Conservation (phyloP, 2,329 filamentous ascomycete species). For the Microcyclospora pomicola region DNA sequence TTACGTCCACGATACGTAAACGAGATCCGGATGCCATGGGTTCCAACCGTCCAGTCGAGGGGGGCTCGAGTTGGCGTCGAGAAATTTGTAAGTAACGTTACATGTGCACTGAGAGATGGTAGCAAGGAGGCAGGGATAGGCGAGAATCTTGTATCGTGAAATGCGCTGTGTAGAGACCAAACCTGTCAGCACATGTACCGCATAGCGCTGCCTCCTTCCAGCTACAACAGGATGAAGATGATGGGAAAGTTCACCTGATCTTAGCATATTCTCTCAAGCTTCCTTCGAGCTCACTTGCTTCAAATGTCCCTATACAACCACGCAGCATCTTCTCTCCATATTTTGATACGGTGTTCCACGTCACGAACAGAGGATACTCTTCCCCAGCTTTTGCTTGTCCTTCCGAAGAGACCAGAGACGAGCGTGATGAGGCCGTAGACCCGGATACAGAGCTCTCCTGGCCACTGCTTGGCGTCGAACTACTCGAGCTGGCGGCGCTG, state of each 20-base stretch:
- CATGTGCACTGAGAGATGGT: slow-evolving; percentile 57
- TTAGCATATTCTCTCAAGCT: slow-evolving; percentile 71
- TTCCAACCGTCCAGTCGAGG: slow-evolving; percentile 76
- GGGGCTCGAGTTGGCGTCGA: slow-evolving; percentile 47
- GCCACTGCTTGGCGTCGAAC: slow-evolving; percentile 16
- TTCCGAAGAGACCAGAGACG: slow-evolving; percentile 26
- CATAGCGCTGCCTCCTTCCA: not conserved
- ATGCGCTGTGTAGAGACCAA: slow-evolving; percentile 34
- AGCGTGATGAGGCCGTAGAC: slow-evolving; percentile 27
- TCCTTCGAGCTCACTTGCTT: slow-evolving; percentile 54
- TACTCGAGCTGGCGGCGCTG: slow-evolving; percentile 16
- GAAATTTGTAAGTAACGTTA: slow-evolving; percentile 53
- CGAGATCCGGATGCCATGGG: slow-evolving; percentile 73
- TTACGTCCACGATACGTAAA: slow-evolving; percentile 62
- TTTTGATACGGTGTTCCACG: slow-evolving; percentile 67
- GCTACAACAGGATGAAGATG: not conserved
- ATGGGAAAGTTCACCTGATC: slow-evolving; percentile 47
- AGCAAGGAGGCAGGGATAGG: slow-evolving; percentile 55
- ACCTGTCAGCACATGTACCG: not conserved
- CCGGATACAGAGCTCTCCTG: slow-evolving; percentile 7
- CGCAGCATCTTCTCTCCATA: slow-evolving; percentile 55
- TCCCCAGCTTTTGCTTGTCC: slow-evolving; percentile 7
- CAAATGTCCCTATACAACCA: slow-evolving; percentile 94
- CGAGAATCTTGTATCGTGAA: slow-evolving; percentile 48
- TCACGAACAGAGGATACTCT: slow-evolving; percentile 65